phyloP scores from a whole-genome alignment of 805 yeast genomes.

The Sugiyamaella floridensis region DNA sequence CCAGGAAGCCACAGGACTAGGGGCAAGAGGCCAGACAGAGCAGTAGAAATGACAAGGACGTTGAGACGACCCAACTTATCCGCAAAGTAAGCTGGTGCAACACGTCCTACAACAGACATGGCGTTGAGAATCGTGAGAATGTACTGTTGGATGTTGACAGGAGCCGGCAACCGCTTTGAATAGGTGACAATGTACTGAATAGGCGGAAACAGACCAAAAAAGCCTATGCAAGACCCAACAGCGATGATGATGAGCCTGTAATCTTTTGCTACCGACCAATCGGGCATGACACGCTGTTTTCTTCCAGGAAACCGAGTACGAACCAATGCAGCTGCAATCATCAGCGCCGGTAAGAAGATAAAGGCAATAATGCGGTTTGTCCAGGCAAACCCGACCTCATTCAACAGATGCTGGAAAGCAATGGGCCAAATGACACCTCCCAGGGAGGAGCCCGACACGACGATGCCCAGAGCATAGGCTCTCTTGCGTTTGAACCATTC shows the following conservation, averaged over 20 bases:
- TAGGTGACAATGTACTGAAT: conserved; percentile 28
- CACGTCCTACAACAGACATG: conserved; percentile 41
- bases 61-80: conserved; percentile 44
- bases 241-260: conserved; percentile 16
- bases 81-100: conserved; percentile 40
- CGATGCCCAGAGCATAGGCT: conserved; percentile 44
- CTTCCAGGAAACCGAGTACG: conserved; percentile 5
- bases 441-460: conserved; percentile 43
- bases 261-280: conserved; percentile 24
- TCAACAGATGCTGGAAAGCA: conserved; percentile 36
- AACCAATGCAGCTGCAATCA: conserved; percentile 5
- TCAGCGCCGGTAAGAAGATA: conserved; percentile 23
- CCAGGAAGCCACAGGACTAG: conserved; percentile 19
- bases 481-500: conserved; percentile 43
- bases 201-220: conserved; percentile 27
- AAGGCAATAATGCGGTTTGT: conserved; percentile 43
- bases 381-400: conserved; percentile 47
- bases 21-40: conserved; percentile 29
- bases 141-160: conserved; percentile 18
- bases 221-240: conserved; percentile 14
- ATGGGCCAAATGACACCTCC: conserved; percentile 49
- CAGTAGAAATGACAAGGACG: conserved; percentile 26
- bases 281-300: conserved; percentile 12
- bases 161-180: conserved; percentile 17
- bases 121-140: conserved; percentile 29